Percentiles rank a stretch among this genome's conserved stretches.
phyloP scores from a whole-genome alignment of 116 monocot genomes.

The Papilionanthe hybrid region DNA sequence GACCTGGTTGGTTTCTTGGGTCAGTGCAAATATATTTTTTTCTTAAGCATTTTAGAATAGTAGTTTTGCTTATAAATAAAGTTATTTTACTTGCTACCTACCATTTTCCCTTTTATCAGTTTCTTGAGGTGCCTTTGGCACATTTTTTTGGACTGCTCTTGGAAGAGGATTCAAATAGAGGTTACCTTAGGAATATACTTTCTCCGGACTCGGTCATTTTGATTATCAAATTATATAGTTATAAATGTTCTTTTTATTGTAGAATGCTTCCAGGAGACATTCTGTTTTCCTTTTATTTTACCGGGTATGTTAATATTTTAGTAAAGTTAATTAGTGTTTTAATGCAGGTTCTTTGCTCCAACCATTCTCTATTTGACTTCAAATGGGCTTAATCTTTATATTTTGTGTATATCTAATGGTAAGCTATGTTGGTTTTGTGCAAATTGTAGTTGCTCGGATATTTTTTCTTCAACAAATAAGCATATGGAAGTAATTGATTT shows the following conservation, averaged over 20 bases:
- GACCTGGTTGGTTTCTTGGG: too few relatives aligned
- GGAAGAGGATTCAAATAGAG: not conserved
- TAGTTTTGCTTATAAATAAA: too few relatives aligned
- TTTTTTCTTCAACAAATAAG: not conserved
- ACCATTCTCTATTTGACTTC: conserved; percentile 66
- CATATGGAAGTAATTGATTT: not conserved
- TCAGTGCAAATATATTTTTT: too few relatives aligned
- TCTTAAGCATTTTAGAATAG: too few relatives aligned
- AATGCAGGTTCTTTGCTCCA: conserved; percentile 91
- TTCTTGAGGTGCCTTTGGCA: too few relatives aligned
- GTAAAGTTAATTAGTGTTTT: not conserved
- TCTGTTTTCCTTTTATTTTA: not conserved
- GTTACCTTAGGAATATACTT: not conserved
- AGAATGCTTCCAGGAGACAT: not conserved
- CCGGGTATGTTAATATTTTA: conserved; percentile 8
- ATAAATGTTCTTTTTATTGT: not conserved
- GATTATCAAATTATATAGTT: conserved; percentile 1
- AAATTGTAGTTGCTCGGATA: not conserved
- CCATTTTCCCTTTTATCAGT: too few relatives aligned
- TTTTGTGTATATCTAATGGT: conserved; percentile 87
- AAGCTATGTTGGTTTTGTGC: conserved; percentile 2
- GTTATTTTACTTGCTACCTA: too few relatives aligned
- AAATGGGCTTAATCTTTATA: conserved; percentile 59
- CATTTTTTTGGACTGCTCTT: not conserved
- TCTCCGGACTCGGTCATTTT: not conserved